phyloP scores from a whole-genome alignment of 345 rosid genomes.

The Citrus trifoliata region DNA sequence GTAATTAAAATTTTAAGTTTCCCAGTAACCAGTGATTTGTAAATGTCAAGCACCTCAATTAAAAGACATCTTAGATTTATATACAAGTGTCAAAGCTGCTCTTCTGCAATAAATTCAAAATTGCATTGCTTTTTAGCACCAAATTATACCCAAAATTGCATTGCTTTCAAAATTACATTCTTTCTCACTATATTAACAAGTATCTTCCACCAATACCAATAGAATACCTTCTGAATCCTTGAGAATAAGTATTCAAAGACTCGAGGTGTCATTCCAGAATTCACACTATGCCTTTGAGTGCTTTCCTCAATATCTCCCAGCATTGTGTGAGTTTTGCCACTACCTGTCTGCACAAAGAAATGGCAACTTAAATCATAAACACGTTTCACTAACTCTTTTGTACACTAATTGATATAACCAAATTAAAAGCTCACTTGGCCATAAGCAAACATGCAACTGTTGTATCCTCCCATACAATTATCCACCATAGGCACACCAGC shows the following conservation, averaged over 20 bases:
- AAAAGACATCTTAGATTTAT: not conserved
- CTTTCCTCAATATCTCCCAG: slow-evolving; percentile 99
- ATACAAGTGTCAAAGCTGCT: not conserved
- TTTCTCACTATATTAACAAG: not conserved
- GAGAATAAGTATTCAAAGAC: slow-evolving; percentile 88
- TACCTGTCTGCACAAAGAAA: slow-evolving; percentile 69
- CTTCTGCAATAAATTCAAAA: not conserved
- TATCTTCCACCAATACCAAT: not conserved
- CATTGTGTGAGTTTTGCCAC: slow-evolving; percentile 99
- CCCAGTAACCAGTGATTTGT: not conserved
- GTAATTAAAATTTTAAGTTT: not conserved
- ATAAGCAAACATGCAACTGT: slow-evolving; percentile 99
- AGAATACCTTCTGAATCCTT: slow-evolving; percentile 83
- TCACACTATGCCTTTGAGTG: slow-evolving; percentile 88
- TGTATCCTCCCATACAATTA: slow-evolving; percentile 91
- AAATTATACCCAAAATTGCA: not conserved
- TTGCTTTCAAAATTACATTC: not conserved
- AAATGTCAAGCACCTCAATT: not conserved
- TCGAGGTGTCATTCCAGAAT: slow-evolving; percentile 96
- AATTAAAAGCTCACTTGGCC: slow-evolving; percentile 66
- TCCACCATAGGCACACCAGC: slow-evolving; percentile 99
- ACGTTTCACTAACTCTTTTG: not conserved
- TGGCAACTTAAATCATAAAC: not conserved
- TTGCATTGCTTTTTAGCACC: not conserved
- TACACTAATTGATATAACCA: not conserved